These are phyloP conservation scores for Zancudomyces culisetae DNA, from an alignment of 371 early-diverging fungal genomes.

Conservation along the genomic window DNA sequence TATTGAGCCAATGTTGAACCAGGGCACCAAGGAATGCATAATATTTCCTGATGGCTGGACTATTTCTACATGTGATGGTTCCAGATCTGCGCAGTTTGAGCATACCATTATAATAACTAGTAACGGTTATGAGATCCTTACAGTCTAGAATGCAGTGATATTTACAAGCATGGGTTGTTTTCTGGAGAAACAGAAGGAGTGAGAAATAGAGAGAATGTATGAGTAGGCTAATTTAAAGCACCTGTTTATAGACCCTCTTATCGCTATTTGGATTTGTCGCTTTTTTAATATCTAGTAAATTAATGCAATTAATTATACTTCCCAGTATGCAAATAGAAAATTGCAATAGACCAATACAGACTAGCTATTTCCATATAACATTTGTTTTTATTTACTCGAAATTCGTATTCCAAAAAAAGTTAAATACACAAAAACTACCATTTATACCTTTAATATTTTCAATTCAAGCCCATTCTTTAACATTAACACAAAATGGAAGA, in stretches of 20 bases:
- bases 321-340: too few relatives aligned
- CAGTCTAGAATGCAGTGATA: background rate
- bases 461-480: background rate
- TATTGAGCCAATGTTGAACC: constrained; percentile 72
- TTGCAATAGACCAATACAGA: too few relatives aligned
- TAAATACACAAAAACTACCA: background rate
- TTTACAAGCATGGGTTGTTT: background rate
- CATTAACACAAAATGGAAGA: background rate
- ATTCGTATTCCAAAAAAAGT: background rate
- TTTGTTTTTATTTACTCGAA: background rate
- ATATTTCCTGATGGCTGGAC: constrained; percentile 87
- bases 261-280: background rate
- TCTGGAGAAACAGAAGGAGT: background rate
- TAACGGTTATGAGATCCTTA: constrained; percentile 76
- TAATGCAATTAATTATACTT: background rate
- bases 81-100: constrained; percentile 96
- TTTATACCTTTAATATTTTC: background rate
- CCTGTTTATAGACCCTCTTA: background rate
- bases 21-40: constrained; percentile 44
- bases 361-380: background rate
- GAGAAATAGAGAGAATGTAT: background rate
- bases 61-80: constrained; percentile 77
- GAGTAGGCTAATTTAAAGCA: background rate
- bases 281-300: background rate
- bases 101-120: constrained; percentile 90